A percentile compares a stretch with the other conserved stretches of the same genome.
phyloP scores from a whole-genome alignment of 306 rosid species.

The Castanea crenata region DNA sequence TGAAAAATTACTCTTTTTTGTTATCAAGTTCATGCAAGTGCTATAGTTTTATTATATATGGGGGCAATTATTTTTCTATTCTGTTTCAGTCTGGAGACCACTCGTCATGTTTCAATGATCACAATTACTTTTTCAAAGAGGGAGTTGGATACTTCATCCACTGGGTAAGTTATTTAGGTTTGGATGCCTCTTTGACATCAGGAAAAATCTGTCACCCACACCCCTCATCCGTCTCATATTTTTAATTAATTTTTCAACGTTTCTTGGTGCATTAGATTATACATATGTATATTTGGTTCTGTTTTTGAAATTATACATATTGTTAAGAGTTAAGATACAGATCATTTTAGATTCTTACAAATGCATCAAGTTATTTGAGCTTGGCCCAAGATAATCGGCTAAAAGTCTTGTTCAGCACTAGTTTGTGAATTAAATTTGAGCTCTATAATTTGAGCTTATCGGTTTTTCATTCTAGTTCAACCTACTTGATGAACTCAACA shows the following conservation, averaged over 20 bases:
- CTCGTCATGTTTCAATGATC: constrained; percentile 90
- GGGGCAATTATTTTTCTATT: constrained; percentile 20
- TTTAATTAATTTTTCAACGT: neutral
- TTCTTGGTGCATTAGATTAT: neutral
- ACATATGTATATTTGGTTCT: neutral
- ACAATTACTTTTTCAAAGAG: constrained; percentile 70
- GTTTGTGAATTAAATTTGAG: neutral
- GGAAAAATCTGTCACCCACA: neutral
- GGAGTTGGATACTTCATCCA: constrained; percentile 61
- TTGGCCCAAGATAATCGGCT: neutral
- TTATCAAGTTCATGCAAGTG: neutral
- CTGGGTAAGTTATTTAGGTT: constrained; percentile 52
- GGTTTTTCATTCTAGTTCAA: neutral
- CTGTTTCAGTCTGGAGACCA: constrained; percentile 74
- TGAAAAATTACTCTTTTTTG: constrained; percentile 26
- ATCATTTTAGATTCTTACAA: neutral
- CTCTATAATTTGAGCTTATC: neutral
- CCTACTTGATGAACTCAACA: neutral
- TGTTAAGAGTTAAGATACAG: neutral
- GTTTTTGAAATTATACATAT: neutral
- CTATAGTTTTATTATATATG: constrained; percentile 3
- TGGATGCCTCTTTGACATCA: neutral
- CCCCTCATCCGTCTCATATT: neutral
- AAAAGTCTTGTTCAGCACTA: neutral
- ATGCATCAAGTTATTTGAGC: neutral